Conservation (phyloP, 2,329 filamentous ascomycete genomes). For the Talaromyces sp. region DNA sequence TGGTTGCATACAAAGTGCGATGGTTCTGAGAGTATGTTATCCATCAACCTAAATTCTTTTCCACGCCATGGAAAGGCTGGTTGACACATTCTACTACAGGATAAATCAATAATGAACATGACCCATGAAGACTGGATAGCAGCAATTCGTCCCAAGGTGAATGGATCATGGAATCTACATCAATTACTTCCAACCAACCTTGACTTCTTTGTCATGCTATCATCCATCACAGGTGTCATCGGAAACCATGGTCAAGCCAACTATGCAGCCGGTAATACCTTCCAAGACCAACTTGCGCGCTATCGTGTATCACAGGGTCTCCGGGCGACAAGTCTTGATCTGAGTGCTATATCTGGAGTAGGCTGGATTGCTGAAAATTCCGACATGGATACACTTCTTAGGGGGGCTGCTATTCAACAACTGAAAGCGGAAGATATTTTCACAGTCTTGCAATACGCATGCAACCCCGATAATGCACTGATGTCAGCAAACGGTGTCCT, state of each 20-base stretch:
- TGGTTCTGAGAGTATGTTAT: conserved; percentile 33
- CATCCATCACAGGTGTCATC: conserved; percentile 43
- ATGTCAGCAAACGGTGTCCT: background rate
- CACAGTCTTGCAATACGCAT: background rate
- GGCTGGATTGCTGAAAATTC: background rate
- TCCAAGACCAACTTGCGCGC: conserved; percentile 37
- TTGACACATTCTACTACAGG: no score
- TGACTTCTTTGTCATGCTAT: conserved; percentile 46
- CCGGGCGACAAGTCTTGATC: conserved; percentile 25
- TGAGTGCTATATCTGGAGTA: conserved; percentile 35
- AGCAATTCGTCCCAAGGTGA: background rate
- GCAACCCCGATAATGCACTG: background rate
- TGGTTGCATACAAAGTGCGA: conserved; percentile 14
- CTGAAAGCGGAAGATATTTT: background rate
- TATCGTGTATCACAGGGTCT: conserved; percentile 28
- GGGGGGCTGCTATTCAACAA: background rate
- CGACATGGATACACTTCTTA: background rate
- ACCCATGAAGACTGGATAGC: background rate
- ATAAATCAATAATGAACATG: background rate
- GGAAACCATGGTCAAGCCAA: conserved; percentile 49
- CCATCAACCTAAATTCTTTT: background rate
- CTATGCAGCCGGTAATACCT: conserved; percentile 42
- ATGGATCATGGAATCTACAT: conserved; percentile 7
- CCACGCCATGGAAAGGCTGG: no score
- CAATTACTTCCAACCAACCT: conserved; percentile 35